Percentiles rank a stretch among this genome's conserved stretches.
Evolutionary conservation across 345 rosid genomes (phyloP).

Genomic region (Conringia planisiliqua): DNA sequence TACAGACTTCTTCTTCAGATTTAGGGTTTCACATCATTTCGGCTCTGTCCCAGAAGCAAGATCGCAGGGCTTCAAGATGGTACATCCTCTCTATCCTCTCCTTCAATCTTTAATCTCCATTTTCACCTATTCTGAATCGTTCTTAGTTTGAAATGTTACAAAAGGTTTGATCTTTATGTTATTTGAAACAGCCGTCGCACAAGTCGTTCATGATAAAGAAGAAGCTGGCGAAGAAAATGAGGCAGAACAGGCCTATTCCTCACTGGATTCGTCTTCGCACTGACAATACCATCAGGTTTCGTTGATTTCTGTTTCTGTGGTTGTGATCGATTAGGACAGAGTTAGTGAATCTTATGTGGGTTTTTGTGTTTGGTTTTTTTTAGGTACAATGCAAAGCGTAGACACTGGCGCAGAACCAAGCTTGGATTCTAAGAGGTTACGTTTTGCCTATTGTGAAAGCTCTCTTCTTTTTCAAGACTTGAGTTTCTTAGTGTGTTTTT

Average conservation of each 20-base stretch:
- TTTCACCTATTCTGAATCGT: neutral
- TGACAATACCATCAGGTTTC: slow-evolving; percentile 66
- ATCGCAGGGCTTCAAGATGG: slow-evolving; percentile 21
- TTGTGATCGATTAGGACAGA: neutral
- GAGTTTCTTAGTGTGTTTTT: neutral
- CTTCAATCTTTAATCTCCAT: neutral
- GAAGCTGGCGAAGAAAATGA: slow-evolving; percentile 66
- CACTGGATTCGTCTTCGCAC: slow-evolving; percentile 69
- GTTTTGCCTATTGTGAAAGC: neutral
- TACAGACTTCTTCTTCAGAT: neutral
- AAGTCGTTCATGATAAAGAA: slow-evolving; percentile 72
- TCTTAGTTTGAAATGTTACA: neutral
- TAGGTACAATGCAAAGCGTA: slow-evolving; percentile 67
- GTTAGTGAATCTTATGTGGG: neutral
- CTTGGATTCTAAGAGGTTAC: slow-evolving; percentile 36
- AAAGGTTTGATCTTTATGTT: neutral
- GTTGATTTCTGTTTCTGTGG: neutral
- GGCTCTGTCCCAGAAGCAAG: neutral
- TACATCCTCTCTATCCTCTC: neutral
- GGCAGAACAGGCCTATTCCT: slow-evolving; percentile 74
- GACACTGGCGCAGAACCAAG: slow-evolving; percentile 72
- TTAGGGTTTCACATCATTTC: slow-evolving; percentile 9
- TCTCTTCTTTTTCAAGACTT: neutral
- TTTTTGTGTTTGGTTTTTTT: neutral
- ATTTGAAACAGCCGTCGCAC: slow-evolving; percentile 72